Conservation (phyloP, 768 basidiomycete species). For the Piloderma croceum region DNA sequence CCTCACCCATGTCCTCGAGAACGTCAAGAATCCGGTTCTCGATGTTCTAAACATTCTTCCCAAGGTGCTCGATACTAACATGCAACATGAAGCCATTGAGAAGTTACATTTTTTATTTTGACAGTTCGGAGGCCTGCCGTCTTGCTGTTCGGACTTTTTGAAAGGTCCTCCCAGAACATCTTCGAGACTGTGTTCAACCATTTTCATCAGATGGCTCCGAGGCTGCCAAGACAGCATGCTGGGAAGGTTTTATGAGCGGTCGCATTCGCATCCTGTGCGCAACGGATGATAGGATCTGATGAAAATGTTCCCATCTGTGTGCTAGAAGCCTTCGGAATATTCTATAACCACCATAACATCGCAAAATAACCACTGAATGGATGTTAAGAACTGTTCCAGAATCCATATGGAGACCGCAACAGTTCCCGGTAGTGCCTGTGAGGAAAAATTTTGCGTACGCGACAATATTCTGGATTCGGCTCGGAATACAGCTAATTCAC, state of each 20-base stretch:
- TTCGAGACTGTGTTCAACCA: slow-evolving; percentile 13
- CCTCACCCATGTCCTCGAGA: slow-evolving; percentile 8
- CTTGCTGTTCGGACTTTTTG: slow-evolving; percentile 7
- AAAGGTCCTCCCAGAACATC: slow-evolving; percentile 12
- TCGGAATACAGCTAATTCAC: too few relatives aligned
- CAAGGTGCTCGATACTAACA: slow-evolving; percentile 5
- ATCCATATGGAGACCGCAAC: too few relatives aligned
- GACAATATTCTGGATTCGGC: too few relatives aligned
- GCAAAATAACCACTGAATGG: too few relatives aligned
- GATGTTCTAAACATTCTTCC: slow-evolving; percentile 16
- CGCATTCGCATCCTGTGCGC: slow-evolving; percentile 20
- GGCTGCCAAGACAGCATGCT: slow-evolving; percentile 12
- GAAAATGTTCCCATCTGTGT: too few relatives aligned
- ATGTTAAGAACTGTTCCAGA: too few relatives aligned
- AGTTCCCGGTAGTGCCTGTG: too few relatives aligned
- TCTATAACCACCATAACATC: too few relatives aligned
- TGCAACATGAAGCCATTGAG: slow-evolving; percentile 6
- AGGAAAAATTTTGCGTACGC: too few relatives aligned
- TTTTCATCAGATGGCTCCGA: slow-evolving; percentile 18
- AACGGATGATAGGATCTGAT: too few relatives aligned
- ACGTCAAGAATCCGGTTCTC: slow-evolving; percentile 12
- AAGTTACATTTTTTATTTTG: slow-evolving; percentile 15
- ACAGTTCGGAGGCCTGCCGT: slow-evolving; percentile 7
- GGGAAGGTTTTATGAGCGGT: slow-evolving; percentile 15
- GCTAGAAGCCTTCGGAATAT: too few relatives aligned